Conservation (phyloP, 345 rosid genomes). For the Populus pruinosa region DNA sequence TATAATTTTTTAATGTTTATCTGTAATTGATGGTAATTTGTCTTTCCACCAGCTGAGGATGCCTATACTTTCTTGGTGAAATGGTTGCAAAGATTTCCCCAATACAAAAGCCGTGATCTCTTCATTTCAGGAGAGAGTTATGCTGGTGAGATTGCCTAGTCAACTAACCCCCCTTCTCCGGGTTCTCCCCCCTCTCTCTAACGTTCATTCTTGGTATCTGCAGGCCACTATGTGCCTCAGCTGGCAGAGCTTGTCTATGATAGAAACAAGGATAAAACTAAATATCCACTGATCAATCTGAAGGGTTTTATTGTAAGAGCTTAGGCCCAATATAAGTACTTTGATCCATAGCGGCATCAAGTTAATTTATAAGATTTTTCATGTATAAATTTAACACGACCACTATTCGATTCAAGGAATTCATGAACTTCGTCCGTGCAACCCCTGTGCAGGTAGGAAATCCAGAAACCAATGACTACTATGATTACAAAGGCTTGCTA, state of each 20-base stretch:
- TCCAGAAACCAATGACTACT: conserved; percentile 46
- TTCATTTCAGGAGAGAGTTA: conserved; percentile 42
- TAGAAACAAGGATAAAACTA: conserved; percentile 38
- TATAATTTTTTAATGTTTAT: background rate
- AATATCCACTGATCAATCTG: conserved; percentile 32
- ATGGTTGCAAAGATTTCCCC: conserved; percentile 40
- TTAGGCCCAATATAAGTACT: too few species aligned
- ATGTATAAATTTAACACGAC: too few species aligned
- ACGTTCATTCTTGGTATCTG: background rate
- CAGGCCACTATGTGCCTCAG: conserved; percentile 66
- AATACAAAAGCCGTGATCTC: conserved; percentile 32
- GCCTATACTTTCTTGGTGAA: conserved; percentile 30
- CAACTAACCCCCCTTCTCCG: too few species aligned
- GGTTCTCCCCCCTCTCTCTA: background rate
- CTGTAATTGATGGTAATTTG: background rate
- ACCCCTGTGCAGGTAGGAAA: conserved; percentile 47
- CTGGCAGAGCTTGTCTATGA: conserved; percentile 56
- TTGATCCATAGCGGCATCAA: too few species aligned
- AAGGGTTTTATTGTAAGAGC: conserved; percentile 33
- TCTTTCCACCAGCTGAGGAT: conserved; percentile 24
- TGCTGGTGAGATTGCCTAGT: conserved; percentile 18
- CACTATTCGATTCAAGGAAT: background rate
- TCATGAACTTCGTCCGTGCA: background rate
- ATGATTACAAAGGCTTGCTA: conserved; percentile 41
- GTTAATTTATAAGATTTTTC: too few species aligned